Base-by-base conservation (phyloP, 345 rosid species). In the Rhizophora apiculata region DNA sequence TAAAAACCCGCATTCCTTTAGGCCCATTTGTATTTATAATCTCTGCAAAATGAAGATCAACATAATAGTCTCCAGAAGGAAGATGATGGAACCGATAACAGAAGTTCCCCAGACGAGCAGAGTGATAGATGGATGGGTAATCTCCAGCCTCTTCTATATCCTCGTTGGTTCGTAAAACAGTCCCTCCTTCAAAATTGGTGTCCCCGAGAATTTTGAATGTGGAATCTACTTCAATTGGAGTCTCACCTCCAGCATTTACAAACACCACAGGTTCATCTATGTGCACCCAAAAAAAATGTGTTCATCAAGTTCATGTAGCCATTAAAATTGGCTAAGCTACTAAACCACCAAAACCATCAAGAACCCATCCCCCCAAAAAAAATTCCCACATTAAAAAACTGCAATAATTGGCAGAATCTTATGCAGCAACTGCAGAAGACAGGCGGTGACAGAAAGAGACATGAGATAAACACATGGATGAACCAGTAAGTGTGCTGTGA, bases 31-130 rank as follows among this genome's bases (percentile, higher is more conserved):
- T 87, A 55, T 90, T 88, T 70, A 95, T 79, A 55, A 95, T 95
- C 86, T 92, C 98, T 0, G 88, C 89, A 10, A 95, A 95, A 80
- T 95, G 96, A 62, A 95, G 88, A 78, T 95, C 98, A 67, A 95
- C 73, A 3, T 84, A 80, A 72, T 92, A 92, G 20, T 86, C 73
- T 68, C 96, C 94, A 0, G 86, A 73, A 70, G 76, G 84, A 72
- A 95, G 70, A 77, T 77, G 72, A 72, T 70, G 62, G 48, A 95
- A 79, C 59, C 36, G 64, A 75, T 95, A 95, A 72, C 82, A 70
- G 74, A 89, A 91, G 77, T 78, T 87, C 51, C 98, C 97, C 2
- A 85, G 72, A 70, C 98, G 79, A 43, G 93, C 93, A 6, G 97
- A 89, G 68, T 84, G 84, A 73, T 94, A 94, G 32, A 94, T 63